Evolutionary conservation across 2,329 filamentous ascomycete species (phyloP).

Genomic region (Talaromyces funiculosus): DNA sequence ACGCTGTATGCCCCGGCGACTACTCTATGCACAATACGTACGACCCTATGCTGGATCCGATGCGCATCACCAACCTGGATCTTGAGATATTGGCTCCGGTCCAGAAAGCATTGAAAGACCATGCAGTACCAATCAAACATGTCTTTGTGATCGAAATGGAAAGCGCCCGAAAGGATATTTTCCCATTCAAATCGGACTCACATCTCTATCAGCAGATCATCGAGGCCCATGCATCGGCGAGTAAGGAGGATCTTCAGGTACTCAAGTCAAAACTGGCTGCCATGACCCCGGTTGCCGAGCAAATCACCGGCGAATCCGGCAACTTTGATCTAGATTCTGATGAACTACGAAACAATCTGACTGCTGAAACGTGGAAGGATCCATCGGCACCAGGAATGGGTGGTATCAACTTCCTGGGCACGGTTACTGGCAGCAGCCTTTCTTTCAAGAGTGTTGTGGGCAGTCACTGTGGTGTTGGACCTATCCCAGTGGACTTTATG

Average conservation of each 20-base stretch:
- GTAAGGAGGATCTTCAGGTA: slow-evolving; percentile 10
- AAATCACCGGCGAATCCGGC: slow-evolving; percentile 25
- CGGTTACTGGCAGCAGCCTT: slow-evolving; percentile 26
- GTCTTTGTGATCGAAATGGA: slow-evolving; percentile 29
- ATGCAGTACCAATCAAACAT: slow-evolving; percentile 25
- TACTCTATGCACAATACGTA: slow-evolving; percentile 18
- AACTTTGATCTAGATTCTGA: slow-evolving; percentile 11
- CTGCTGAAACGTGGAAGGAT: slow-evolving; percentile 19
- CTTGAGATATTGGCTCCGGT: slow-evolving; percentile 23
- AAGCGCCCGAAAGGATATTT: slow-evolving; percentile 28
- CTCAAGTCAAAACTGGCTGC: slow-evolving; percentile 21
- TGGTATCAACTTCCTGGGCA: slow-evolving; percentile 26
- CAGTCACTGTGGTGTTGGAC: slow-evolving; percentile 28
- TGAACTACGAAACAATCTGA: slow-evolving; percentile 8
- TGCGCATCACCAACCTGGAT: slow-evolving; percentile 28
- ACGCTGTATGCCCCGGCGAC: slow-evolving; percentile 6
- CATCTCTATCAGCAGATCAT: slow-evolving; percentile 23
- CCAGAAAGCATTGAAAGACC: slow-evolving; percentile 20
- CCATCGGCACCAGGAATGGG: slow-evolving; percentile 23
- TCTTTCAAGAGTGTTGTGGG: slow-evolving; percentile 29
- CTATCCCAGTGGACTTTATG: slow-evolving; percentile 27
- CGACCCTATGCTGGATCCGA: slow-evolving; percentile 25
- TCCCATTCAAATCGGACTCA: slow-evolving; percentile 25
- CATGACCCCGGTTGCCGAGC: slow-evolving; percentile 26
- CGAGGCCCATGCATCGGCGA: slow-evolving; percentile 19